These are phyloP conservation scores for Tolypocladium ovalisporum DNA, from an alignment of 2,329 filamentous ascomycete genomes.

Conservation along the genomic window DNA sequence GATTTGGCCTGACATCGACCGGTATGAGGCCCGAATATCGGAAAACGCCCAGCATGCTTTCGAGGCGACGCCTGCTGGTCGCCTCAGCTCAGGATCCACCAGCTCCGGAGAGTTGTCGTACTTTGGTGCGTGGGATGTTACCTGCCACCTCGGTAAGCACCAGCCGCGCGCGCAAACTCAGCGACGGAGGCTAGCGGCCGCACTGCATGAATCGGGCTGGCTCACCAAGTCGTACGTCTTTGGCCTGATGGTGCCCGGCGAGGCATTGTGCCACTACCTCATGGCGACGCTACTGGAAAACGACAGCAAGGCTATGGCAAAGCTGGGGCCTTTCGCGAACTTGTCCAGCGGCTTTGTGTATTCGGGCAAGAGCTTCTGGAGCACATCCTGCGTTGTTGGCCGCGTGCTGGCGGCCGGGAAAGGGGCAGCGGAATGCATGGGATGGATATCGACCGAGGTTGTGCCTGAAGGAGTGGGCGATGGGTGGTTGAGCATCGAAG, in stretches of 20 bases:
- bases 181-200: constrained; percentile 44
- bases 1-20: constrained; percentile 50
- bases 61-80: constrained; percentile 20
- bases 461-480: constrained; percentile 38
- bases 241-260: constrained; percentile 53
- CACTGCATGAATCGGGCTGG: constrained; percentile 51
- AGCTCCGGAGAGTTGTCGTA: constrained; percentile 32
- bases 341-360: constrained; percentile 56
- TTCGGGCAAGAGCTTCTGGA: constrained; percentile 56
- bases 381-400: constrained; percentile 53
- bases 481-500: constrained; percentile 49
- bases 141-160: constrained; percentile 16
- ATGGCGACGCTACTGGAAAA: constrained; percentile 58
- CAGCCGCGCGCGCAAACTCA: constrained; percentile 26
- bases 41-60: constrained; percentile 34
- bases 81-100: constrained; percentile 22
- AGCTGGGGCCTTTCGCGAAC: constrained; percentile 48
- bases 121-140: constrained; percentile 30
- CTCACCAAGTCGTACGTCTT: constrained; percentile 58
- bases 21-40: constrained; percentile 35
- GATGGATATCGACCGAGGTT: constrained; percentile 55
- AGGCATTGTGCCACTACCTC: constrained; percentile 50
- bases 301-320: constrained; percentile 47
- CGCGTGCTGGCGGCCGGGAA: constrained; percentile 52
- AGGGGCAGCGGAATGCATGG: constrained; percentile 55